Evolutionary conservation across 1,284 basidiomycete species (phyloP).

Genomic region (Anthracocystis setariae): DNA sequence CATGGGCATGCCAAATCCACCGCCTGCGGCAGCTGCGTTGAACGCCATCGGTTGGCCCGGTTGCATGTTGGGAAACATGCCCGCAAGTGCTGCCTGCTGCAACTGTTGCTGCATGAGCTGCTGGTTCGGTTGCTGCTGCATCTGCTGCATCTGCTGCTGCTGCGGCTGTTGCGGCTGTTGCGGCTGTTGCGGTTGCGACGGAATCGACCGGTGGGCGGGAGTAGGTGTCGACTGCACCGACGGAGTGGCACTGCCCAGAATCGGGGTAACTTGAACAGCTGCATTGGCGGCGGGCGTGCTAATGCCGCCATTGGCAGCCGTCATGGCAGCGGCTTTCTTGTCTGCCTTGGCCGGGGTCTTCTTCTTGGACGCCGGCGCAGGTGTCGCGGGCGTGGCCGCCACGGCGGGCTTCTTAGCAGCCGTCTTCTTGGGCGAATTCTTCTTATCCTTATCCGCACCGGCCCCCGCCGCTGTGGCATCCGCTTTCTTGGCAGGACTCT

Average conservation of each 20-base stretch:
- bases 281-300: slow-evolving; percentile 1
- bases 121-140: slow-evolving; percentile 9
- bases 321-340: slow-evolving; percentile 17
- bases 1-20: slow-evolving; percentile 29
- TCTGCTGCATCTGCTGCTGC: slow-evolving; percentile 11
- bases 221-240: slow-evolving; percentile 48
- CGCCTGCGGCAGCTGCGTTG: background rate
- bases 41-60: slow-evolving; percentile 12
- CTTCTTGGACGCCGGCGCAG: slow-evolving; percentile 35
- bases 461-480: slow-evolving; percentile 13
- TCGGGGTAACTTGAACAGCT: slow-evolving; percentile 25
- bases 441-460: slow-evolving; percentile 47
- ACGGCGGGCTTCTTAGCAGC: slow-evolving; percentile 40
- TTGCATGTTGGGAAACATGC: slow-evolving; percentile 23
- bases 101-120: slow-evolving; percentile 6
- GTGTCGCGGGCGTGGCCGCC: slow-evolving; percentile 14
- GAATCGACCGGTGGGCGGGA: slow-evolving; percentile 36
- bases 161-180: slow-evolving; percentile 18
- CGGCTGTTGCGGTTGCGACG: slow-evolving; percentile 33
- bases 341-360: slow-evolving; percentile 41
- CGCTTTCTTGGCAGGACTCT: slow-evolving; percentile 26
- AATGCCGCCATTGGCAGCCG: background rate
- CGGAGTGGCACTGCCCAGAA: slow-evolving; percentile 38
- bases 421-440: slow-evolving; percentile 40
- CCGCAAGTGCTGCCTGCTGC: slow-evolving; percentile 29